Conservation (phyloP, 1,284 basidiomycete species). For the Papiliotrema nemorosa region DNA sequence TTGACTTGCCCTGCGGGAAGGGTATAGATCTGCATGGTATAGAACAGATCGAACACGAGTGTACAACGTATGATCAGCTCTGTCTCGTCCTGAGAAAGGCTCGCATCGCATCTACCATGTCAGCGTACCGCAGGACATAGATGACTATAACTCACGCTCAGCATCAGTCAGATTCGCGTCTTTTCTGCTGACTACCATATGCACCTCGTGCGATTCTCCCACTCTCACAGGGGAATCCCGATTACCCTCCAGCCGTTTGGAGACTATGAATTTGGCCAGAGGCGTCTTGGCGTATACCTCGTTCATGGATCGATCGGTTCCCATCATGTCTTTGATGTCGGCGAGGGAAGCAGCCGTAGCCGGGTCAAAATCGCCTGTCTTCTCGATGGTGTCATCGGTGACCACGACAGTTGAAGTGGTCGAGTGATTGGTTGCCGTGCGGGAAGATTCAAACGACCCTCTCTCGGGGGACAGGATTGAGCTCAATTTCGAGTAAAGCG, state of each 20-base stretch:
- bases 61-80: background rate
- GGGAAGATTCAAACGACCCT: background rate
- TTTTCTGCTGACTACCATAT: constrained; percentile 26
- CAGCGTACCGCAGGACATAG: constrained; percentile 1
- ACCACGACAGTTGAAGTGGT: constrained; percentile 12
- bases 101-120: constrained; percentile 16
- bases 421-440: background rate
- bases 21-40: constrained; percentile 1
- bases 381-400: background rate
- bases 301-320: constrained; percentile 9
- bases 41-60: too few species aligned
- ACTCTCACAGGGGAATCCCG: background rate
- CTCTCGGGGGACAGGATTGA: background rate
- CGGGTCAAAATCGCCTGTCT: constrained; percentile 13
- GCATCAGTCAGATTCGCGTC: constrained; percentile 42
- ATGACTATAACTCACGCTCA: constrained; percentile 23
- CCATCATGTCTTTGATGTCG: constrained; percentile 10
- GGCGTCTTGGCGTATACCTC: constrained; percentile 29
- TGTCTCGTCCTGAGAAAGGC: background rate
- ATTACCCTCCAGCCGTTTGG: constrained; percentile 8
- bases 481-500: constrained; percentile 11
- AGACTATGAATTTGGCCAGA: constrained; percentile 22
- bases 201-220: constrained; percentile 15
- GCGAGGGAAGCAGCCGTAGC: constrained; percentile 9
- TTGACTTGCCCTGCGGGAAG: too few species aligned